These are phyloP conservation scores for Ogataea thermomethanolica DNA, from an alignment of 805 yeast species.

Conservation along the genomic window DNA sequence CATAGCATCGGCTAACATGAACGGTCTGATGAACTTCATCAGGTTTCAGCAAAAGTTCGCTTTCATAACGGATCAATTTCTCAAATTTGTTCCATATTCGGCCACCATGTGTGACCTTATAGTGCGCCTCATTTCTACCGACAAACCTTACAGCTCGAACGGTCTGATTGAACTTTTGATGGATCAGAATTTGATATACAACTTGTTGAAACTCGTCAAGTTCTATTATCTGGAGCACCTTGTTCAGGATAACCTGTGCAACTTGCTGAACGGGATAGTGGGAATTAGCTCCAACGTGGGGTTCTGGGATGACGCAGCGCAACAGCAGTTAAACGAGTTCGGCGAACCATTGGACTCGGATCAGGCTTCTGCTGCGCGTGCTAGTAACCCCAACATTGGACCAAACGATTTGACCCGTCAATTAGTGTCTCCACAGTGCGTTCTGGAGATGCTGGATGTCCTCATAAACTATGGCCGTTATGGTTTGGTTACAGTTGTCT, in stretches of 20 bases:
- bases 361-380: slow-evolving; percentile 21
- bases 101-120: slow-evolving; percentile 89
- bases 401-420: slow-evolving; percentile 93
- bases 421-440: slow-evolving; percentile 68
- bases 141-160: slow-evolving; percentile 82
- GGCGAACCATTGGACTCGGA: slow-evolving; percentile 66
- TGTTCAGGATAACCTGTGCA: slow-evolving; percentile 46
- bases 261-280: slow-evolving; percentile 86
- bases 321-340: slow-evolving; percentile 38
- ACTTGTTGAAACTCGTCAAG: slow-evolving; percentile 63
- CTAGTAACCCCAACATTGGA: slow-evolving; percentile 83
- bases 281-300: slow-evolving; percentile 41
- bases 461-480: slow-evolving; percentile 73
- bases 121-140: slow-evolving; percentile 83
- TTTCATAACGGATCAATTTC: slow-evolving; percentile 66
- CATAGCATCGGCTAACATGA: slow-evolving; percentile 75
- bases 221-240: slow-evolving; percentile 30
- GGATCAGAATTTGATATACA: slow-evolving; percentile 66
- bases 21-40: slow-evolving; percentile 69
- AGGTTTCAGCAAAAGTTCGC: slow-evolving; percentile 36
- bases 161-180: slow-evolving; percentile 76
- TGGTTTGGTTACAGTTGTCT: slow-evolving; percentile 90
- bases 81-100: slow-evolving; percentile 71
- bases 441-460: slow-evolving; percentile 64
- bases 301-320: slow-evolving; percentile 26